A percentile compares a stretch with the other conserved stretches of the same genome.
Evolutionary conservation across 2,329 filamentous ascomycete species (phyloP).

Genomic region (Zymoseptoria crescenta): DNA sequence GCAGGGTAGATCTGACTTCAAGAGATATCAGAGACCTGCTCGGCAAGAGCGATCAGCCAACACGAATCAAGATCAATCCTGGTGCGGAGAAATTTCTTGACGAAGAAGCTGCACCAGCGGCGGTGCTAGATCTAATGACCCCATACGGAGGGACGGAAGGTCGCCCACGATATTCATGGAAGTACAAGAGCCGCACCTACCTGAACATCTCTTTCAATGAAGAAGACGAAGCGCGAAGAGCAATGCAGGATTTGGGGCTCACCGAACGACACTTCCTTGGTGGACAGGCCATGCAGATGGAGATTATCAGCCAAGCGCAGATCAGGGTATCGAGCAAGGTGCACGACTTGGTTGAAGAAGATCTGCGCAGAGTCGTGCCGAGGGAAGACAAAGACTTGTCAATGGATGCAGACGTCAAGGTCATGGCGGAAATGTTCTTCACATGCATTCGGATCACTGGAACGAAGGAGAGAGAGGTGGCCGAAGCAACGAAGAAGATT

Average conservation of each 20-base stretch:
- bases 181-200: background rate
- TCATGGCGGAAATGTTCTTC: too few species aligned
- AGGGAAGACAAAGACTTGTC: background rate
- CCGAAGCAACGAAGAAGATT: background rate
- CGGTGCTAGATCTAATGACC: background rate
- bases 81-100: background rate
- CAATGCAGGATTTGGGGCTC: background rate
- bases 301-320: background rate
- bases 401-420: background rate
- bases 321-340: background rate
- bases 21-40: background rate
- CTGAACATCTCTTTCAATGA: background rate
- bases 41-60: background rate
- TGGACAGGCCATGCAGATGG: background rate
- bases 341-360: background rate
- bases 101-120: background rate
- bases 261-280: background rate
- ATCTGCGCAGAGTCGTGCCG: background rate
- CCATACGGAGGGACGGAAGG: background rate
- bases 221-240: background rate
- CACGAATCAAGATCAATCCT: background rate
- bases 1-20: background rate
- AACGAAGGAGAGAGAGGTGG: background rate
- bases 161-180: background rate
- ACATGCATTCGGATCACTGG: background rate